These are phyloP conservation scores for Schoenoplectus tabernaemontani DNA, from an alignment of 202 grass and related monocot genomes.

Conservation along the genomic window DNA sequence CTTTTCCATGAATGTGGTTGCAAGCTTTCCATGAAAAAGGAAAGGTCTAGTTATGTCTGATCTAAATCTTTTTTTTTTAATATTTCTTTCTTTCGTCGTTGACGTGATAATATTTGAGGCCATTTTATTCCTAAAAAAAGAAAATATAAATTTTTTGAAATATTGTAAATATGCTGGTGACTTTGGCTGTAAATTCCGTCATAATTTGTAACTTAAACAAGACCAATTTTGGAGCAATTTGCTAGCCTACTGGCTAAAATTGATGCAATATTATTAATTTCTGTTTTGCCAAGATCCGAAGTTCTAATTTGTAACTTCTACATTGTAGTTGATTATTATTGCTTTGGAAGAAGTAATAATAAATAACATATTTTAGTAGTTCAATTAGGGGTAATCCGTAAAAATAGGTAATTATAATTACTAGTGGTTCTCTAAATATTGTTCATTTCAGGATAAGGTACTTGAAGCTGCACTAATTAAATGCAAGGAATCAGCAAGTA, in stretches of 20 bases:
- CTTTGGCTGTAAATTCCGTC: not conserved
- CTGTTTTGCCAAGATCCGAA: not conserved
- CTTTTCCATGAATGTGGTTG: slow-evolving; percentile 6
- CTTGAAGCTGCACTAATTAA: slow-evolving; percentile 35
- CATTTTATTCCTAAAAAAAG: not conserved
- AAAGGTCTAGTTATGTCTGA: slow-evolving; percentile 8
- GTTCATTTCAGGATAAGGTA: slow-evolving; percentile 49
- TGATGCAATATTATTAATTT: not conserved
- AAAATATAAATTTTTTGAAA: not conserved
- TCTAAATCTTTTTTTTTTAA: not conserved
- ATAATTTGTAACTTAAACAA: not conserved
- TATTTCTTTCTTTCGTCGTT: not conserved
- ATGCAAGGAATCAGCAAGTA: slow-evolving; percentile 15
- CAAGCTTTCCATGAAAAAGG: slow-evolving; percentile 8
- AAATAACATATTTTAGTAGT: not conserved
- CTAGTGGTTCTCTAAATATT: no score
- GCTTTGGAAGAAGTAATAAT: not conserved
- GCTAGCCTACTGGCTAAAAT: not conserved
- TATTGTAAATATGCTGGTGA: not conserved
- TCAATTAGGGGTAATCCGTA: not conserved
- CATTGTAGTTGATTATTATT: not conserved
- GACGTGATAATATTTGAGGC: not conserved
- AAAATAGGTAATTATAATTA: no score
- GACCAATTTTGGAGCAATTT: not conserved
- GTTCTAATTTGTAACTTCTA: not conserved